Evolutionary conservation across 2,329 filamentous ascomycete species (phyloP), one percentile per base, ranked within the genome.

Genomic region (Colletotrichum orchidophilum): DNA sequence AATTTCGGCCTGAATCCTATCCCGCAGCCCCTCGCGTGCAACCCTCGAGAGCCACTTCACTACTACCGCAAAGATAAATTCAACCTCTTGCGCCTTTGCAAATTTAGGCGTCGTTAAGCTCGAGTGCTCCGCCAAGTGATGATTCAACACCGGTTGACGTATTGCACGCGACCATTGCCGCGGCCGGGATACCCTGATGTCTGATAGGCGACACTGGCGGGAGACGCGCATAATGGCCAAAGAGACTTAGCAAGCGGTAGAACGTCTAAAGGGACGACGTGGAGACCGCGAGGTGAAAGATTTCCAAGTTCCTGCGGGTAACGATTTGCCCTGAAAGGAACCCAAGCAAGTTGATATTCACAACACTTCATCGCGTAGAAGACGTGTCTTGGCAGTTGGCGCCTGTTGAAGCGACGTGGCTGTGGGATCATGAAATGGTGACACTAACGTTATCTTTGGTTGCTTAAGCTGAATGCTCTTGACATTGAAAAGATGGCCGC

Each of bases 121-220:
- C 13, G 29, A 15, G n/a, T 31, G 21, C 55, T n/a, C 26, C 42
- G n/a, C 33, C 58, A 59, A 61, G 69, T 63, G 52, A 69, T n/a
- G 27, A 31, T 33, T 42, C 2, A n/a, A n/a, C n/a, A 29, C 11
- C 26, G 27, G 46, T 35, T 26, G 67, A 15, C 26, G 35, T 57
- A 31, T 42, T 55, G 55, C 66, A 53, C 50, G 61, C 54, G 33
- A 66, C 18, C 49, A n/a, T 21, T 53, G 46, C 15, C 15, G 26
- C 54, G 21, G 64, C 54, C 26, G 26, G 66, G 54, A 26, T 65
- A 35, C 21, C 66, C 62, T 24, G 33, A 54, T 31, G 33, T 66
- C 31, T 15, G 33, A 15, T 29, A 27, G 33, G 29, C 66, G 53
- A 69, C 31, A 9, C 13, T 13, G 24, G 42, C 53, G 53, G 35